A percentile compares a stretch with the other conserved stretches of the same genome.
Conservation (phyloP, 169 alveolate species). For the Cardiosporidium cionae region DNA sequence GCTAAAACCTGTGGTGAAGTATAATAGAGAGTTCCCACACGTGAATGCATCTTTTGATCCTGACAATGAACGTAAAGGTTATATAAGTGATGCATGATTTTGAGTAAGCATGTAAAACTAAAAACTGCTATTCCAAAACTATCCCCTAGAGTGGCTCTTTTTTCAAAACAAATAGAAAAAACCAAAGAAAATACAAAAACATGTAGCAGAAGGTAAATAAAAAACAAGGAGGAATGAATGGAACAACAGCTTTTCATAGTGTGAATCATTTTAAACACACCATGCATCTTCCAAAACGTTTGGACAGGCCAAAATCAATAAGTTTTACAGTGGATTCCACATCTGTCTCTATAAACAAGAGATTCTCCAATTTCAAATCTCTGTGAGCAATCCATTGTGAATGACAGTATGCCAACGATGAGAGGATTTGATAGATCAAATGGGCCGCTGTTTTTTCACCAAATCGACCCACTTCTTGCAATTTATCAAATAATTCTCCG, state of each 20-base stretch:
- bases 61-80: not conserved
- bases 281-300: conserved; percentile 35
- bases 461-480: conserved; percentile 57
- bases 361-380: conserved; percentile 11
- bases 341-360: conserved; percentile 26
- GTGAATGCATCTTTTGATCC: conserved; percentile 51
- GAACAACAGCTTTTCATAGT: not conserved
- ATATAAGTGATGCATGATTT: no score
- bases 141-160: not conserved
- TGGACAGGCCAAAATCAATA: conserved; percentile 77
- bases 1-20: conserved; percentile 78
- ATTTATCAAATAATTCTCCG: conserved; percentile 79
- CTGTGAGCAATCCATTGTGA: conserved; percentile 1
- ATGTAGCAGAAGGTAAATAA: not conserved
- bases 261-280: not conserved
- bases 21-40: conserved; percentile 75
- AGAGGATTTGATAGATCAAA: not conserved
- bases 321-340: conserved; percentile 52
- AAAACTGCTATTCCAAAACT: not conserved
- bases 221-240: not conserved
- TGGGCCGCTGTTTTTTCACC: conserved; percentile 14
- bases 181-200: not conserved
- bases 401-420: not conserved
- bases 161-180: no score
- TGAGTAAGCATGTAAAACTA: not conserved